Evolutionary conservation across 1,284 basidiomycete species (phyloP), one percentile per base, ranked within the genome.

Genomic region (Polyporus tsugae): DNA sequence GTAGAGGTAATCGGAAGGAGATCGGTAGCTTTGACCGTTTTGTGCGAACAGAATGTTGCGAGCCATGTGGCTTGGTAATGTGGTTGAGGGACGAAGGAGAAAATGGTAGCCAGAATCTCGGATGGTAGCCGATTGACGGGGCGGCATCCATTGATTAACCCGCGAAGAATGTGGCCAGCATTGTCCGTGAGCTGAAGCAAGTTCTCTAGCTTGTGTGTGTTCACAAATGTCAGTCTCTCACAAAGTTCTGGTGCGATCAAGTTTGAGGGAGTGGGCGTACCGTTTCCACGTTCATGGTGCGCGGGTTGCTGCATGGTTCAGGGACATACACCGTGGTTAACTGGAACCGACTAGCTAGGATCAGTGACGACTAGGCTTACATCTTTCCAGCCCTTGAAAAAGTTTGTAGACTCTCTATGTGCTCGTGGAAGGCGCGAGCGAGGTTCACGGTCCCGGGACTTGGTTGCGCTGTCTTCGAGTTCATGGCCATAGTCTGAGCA

Each of bases 1-100:
- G 57, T 58, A 22, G 36, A 17, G 9, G 57, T 58, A 17, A 58
- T 58, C 7, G 57, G n/a, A 58, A 58, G 57, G 57, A 58, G 57
- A n/a, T 58, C 57, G 36, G 36, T 10, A n/a, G n/a, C 7, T 19
- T 39, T 10, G 9, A 58, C 2, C 4, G 39, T 19, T 38, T 35
- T 38, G 4, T 58, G 57, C 1, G 57, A 22, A 39, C n/a, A 13
- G 9, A 58, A 58, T n/a, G 57, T 58, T 38, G 57, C 36, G 57
- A 58, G 57, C n/a, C n/a, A 10, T n/a, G 57, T 38, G 6, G 57
- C 35, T 10, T n/a, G n/a, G 35, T 35, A 19, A 38, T 58, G 36
- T 2, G 57, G 19, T 58, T 22, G 57, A 58, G 57, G 57, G 19
- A 58, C 57, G 19, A 58, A 58, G 19, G 35, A 58, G 36, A 58